Percentiles rank a stretch among this genome's conserved stretches.
Evolutionary conservation across 176 grass and related monocot genomes (phyloP).

Genomic region (Typha latifolia): DNA sequence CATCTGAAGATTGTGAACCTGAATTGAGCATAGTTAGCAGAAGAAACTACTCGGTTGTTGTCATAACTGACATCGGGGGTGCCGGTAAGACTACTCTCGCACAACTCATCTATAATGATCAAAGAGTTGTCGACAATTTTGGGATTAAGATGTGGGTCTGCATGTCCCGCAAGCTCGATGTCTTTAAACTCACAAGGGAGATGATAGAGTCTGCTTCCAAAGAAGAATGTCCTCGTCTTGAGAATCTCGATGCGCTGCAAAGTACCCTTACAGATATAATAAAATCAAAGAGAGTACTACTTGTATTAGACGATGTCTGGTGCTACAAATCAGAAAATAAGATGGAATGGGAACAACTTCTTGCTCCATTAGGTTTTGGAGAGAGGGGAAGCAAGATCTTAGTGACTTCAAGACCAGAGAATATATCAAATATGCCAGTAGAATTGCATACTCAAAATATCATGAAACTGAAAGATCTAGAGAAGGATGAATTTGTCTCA

Average conservation of each 20-base stretch:
- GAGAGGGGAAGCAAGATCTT: neutral
- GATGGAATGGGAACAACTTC: neutral
- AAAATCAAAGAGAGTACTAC: neutral
- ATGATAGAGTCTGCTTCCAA: conserved; percentile 11
- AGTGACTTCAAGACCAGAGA: conserved; percentile 1
- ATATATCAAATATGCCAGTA: neutral
- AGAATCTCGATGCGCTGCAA: conserved; percentile 14
- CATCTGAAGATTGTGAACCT: neutral
- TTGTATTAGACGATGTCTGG: conserved; percentile 19
- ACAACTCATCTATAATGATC: neutral
- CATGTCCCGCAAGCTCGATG: conserved; percentile 13
- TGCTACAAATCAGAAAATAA: neutral
- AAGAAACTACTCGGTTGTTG: neutral
- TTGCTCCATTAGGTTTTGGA: conserved; percentile 1
- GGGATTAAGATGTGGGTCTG: conserved; percentile 23
- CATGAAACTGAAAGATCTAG: neutral
- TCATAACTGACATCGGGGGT: conserved; percentile 2
- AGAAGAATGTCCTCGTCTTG: neutral
- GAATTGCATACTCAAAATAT: neutral
- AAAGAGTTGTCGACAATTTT: neutral
- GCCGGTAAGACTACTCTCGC: conserved; percentile 8
- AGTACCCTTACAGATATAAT: neutral
- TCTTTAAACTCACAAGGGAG: neutral
- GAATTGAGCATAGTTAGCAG: neutral
- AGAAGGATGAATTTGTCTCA: neutral